Evolutionary conservation across 192 early-diverging fungal genomes (phyloP).

Genomic region (Gigaspora rosea): DNA sequence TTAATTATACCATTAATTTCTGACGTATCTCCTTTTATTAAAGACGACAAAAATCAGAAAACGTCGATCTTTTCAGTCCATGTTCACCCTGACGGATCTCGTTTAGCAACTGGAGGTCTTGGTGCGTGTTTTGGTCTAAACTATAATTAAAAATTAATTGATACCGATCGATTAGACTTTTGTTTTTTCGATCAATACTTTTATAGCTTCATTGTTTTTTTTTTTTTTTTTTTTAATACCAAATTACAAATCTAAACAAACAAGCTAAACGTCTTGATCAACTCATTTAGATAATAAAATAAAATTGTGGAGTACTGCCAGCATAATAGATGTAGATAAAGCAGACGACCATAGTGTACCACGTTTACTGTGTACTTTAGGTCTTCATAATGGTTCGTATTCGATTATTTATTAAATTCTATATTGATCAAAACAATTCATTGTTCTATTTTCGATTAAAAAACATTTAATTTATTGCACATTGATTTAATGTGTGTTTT

Average conservation of each 20-base stretch:
- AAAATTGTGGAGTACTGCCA: conserved; percentile 83
- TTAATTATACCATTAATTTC: not conserved
- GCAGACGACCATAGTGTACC: conserved; percentile 54
- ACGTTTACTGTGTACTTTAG: conserved; percentile 77
- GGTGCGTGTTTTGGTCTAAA: conserved; percentile 43
- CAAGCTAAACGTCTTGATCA: not conserved
- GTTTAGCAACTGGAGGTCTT: conserved; percentile 85
- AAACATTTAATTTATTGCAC: too few species aligned
- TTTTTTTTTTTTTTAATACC: not conserved
- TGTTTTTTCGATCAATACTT: not conserved
- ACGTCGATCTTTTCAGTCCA: conserved; percentile 82
- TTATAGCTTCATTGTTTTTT: too few species aligned
- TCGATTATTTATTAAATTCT: too few species aligned
- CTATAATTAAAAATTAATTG: too few species aligned
- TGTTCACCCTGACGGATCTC: conserved; percentile 78
- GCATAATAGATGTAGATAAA: conserved; percentile 55
- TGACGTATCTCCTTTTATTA: not conserved
- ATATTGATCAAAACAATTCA: too few species aligned
- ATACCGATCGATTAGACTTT: too few species aligned
- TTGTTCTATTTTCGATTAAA: too few species aligned
- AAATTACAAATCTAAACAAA: too few species aligned
- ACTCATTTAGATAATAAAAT: conserved; percentile 73
- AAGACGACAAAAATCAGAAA: conserved; percentile 48
- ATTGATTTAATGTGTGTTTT: not conserved
- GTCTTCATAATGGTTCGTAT: conserved; percentile 73